Percentiles rank a stretch among this genome's conserved stretches.
Evolutionary conservation across 1,139 yeast genomes (phyloP).

Genomic region (Debaryomycetaceae sp.): DNA sequence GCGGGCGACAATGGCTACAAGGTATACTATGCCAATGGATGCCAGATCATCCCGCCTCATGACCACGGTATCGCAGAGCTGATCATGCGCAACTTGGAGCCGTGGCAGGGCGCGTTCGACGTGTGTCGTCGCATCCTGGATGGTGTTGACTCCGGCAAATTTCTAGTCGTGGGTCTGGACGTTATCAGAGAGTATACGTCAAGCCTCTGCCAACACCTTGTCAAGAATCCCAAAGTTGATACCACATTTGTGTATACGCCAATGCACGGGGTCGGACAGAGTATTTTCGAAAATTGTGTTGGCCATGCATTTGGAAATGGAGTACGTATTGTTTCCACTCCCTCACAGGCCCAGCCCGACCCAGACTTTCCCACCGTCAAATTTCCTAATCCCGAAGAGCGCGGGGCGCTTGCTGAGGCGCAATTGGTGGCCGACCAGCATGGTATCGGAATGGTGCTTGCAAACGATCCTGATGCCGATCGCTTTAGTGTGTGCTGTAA

Average conservation of each 20-base stretch:
- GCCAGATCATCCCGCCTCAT: constrained; percentile 92
- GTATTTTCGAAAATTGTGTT: constrained; percentile 23
- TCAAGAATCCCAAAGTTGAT: constrained; percentile 8
- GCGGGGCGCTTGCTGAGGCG: constrained; percentile 77
- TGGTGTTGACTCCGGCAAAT: constrained; percentile 12
- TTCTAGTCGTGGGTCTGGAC: constrained; percentile 18
- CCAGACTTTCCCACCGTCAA: constrained; percentile 76
- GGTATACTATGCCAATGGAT: constrained; percentile 87
- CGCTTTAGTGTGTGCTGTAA: constrained; percentile 72
- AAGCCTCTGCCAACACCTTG: constrained; percentile 19
- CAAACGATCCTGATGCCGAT: constrained; percentile 97
- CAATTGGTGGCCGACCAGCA: constrained; percentile 39
- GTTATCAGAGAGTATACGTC: constrained; percentile 26
- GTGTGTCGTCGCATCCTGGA: constrained; percentile 20
- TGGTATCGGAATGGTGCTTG: constrained; percentile 50
- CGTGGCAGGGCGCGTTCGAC: constrained; percentile 50
- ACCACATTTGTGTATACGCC: constrained; percentile 74
- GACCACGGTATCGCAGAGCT: constrained; percentile 60
- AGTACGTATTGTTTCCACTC: constrained; percentile 22
- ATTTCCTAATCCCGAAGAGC: constrained; percentile 95
- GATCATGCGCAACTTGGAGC: constrained; percentile 51
- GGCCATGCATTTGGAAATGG: constrained; percentile 5
- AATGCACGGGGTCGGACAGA: constrained; percentile 87
- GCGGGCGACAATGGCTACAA: constrained; percentile 86
- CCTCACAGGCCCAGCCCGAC: constrained; percentile 63